A percentile compares a stretch with the other conserved stretches of the same genome.
These are phyloP conservation scores for Citrus glauca DNA, from an alignment of 345 rosid species.

Conservation along the genomic window DNA sequence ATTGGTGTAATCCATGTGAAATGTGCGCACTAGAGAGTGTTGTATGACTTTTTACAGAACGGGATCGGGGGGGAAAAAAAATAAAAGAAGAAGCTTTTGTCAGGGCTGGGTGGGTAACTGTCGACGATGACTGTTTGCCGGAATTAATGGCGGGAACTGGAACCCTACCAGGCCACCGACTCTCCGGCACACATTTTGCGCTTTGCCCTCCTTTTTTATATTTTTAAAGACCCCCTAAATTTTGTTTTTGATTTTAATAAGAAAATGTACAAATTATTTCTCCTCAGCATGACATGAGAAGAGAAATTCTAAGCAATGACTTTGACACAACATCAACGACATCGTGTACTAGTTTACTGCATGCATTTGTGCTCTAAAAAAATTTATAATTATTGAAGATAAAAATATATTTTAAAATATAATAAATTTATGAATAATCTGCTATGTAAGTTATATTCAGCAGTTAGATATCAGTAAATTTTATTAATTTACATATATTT, in stretches of 20 bases:
- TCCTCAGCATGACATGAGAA: too few species aligned
- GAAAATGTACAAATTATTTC: background rate
- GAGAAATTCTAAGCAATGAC: too few species aligned
- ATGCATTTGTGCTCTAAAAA: too few species aligned
- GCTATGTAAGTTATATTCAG: too few species aligned
- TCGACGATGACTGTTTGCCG: background rate
- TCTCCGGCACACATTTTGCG: background rate
- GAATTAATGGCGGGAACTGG: background rate
- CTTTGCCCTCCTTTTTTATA: background rate
- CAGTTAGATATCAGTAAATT: too few species aligned
- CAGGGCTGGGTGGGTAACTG: background rate
- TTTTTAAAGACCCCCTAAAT: background rate
- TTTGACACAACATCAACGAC: too few species aligned
- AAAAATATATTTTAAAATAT: too few species aligned
- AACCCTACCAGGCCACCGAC: background rate
- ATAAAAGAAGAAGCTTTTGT: background rate
- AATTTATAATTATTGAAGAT: too few species aligned
- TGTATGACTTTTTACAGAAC: background rate
- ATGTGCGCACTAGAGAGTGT: too few species aligned
- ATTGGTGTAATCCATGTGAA: slow-evolving; percentile 10
- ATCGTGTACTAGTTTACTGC: too few species aligned
- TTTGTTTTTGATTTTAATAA: background rate
- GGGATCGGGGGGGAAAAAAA: background rate
- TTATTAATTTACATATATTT: too few species aligned
- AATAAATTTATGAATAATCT: too few species aligned